Evolutionary conservation across 1,284 basidiomycete species (phyloP).

Genomic region (Erythrobasidium hasegawianum): DNA sequence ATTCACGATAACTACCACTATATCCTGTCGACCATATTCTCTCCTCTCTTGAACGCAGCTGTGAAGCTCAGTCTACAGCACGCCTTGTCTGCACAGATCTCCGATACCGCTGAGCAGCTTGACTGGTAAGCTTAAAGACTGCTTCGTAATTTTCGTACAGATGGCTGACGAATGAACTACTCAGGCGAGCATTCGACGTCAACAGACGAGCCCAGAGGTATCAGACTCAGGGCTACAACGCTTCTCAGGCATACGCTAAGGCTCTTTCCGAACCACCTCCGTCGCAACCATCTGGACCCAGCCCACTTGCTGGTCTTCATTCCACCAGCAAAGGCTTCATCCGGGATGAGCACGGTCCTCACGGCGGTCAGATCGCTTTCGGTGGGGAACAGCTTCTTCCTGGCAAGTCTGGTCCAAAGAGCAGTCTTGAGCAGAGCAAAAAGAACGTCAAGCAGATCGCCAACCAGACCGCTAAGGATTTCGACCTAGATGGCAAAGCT

Average conservation of each 20-base stretch:
- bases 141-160: neutral
- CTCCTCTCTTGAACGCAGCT: constrained; percentile 22
- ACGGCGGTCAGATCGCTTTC: constrained; percentile 52
- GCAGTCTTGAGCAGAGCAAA: constrained; percentile 46
- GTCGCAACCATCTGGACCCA: constrained; percentile 48
- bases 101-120: constrained; percentile 20
- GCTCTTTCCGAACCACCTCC: constrained; percentile 53
- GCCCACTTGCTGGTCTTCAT: constrained; percentile 38
- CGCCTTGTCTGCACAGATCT: constrained; percentile 17
- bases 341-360: constrained; percentile 51
- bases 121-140: constrained; percentile 27
- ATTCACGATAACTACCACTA: constrained; percentile 47
- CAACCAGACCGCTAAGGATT: constrained; percentile 42
- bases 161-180: neutral
- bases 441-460: constrained; percentile 42
- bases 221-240: constrained; percentile 33
- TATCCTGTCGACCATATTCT: constrained; percentile 36
- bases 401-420: constrained; percentile 48
- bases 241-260: constrained; percentile 44
- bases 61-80: constrained; percentile 17
- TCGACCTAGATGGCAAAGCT: constrained; percentile 46
- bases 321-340: constrained; percentile 50
- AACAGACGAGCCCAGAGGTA: constrained; percentile 21
- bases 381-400: constrained; percentile 51
- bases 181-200: constrained; percentile 32